Base-by-base conservation (phyloP, 148 eudicot genomes). In the Linanthus parryae region DNA sequence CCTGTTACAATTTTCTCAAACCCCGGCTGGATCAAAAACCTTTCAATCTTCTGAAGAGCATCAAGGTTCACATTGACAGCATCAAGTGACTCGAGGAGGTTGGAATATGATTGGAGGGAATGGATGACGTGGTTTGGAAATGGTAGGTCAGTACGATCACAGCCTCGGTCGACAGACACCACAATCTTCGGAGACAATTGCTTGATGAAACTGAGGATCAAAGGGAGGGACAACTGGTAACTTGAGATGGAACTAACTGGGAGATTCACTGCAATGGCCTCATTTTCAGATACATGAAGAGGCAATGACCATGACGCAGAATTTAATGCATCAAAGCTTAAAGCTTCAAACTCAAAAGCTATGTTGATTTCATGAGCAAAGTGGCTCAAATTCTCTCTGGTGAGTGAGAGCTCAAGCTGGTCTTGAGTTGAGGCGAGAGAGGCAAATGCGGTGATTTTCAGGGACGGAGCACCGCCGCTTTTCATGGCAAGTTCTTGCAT, bases 401-500 rank as follows among this genome's bases (percentile, higher is more conserved):
- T 69, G 1, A 91, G 78, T 48, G 67, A 59, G 1, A 91, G 80
- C 53, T 83, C 98, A 14, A 91, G 64, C 38, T 68, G 82, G 42
- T 79, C 82, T 57, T 70, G 76, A 44, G 71, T 78, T 33, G 74
- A 45, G 2, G 73, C 62, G n/a, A n/a, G n/a, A 14, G 92, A 78
- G 57, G 85, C 90, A 20, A 91, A 68, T 2, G 90, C 84, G 10
- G 87, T 86, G 59, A 87, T 86, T 61, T 77, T 84, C 8, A 91
- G 37, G 0, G 84, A 61, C 0, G 88, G 88, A 0, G 79, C 62
- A 1, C 89, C 84, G 8, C 65, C 60, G 25, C 64, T 73, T 46
- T 87, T 73, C 42, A 81, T 52, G 21, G 95, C 82, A 29, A 91
- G 95, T 73, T 91, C 98, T 41, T 91, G 95, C 76, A 91, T 83